Evolutionary conservation across 345 rosid species (phyloP).

Genomic region (Linum lewisii): DNA sequence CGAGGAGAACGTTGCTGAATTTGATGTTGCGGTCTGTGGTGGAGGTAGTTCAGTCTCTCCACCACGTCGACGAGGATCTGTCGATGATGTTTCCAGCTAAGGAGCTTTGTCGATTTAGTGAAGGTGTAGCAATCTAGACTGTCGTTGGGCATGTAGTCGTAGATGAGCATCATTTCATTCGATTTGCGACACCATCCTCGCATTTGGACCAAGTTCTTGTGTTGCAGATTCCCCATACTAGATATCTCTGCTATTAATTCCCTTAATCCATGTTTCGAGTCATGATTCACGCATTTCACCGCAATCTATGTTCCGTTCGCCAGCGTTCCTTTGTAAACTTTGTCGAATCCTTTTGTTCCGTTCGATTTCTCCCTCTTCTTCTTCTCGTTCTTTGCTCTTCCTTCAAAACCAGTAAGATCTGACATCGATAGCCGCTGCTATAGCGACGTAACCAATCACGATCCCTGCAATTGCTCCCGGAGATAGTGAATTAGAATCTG

Average conservation of each 20-base stretch:
- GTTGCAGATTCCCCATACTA: slow-evolving; percentile 78
- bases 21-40: slow-evolving; percentile 77
- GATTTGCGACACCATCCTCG: slow-evolving; percentile 83
- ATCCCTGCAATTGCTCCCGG: slow-evolving; percentile 63
- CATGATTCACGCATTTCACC: slow-evolving; percentile 77
- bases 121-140: slow-evolving; percentile 71
- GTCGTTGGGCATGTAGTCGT: slow-evolving; percentile 69
- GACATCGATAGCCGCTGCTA: slow-evolving; percentile 24
- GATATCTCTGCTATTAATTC: slow-evolving; percentile 94
- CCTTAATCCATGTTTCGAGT: slow-evolving; percentile 76
- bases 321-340: slow-evolving; percentile 48
- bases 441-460: slow-evolving; percentile 36
- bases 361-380: slow-evolving; percentile 57
- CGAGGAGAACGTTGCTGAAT: slow-evolving; percentile 69
- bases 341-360: too few species aligned
- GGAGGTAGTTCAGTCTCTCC: slow-evolving; percentile 74
- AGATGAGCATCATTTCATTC: slow-evolving; percentile 63
- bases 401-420: slow-evolving; percentile 37
- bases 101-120: slow-evolving; percentile 35
- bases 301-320: slow-evolving; percentile 45
- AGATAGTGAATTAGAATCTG: slow-evolving; percentile 42
- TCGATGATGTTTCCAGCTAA: slow-evolving; percentile 59
- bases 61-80: slow-evolving; percentile 73
- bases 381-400: slow-evolving; percentile 26
- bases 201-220: slow-evolving; percentile 71